Evolutionary conservation across 2,329 filamentous ascomycete genomes (phyloP).

Genomic region (Trichoderma aggressivum): DNA sequence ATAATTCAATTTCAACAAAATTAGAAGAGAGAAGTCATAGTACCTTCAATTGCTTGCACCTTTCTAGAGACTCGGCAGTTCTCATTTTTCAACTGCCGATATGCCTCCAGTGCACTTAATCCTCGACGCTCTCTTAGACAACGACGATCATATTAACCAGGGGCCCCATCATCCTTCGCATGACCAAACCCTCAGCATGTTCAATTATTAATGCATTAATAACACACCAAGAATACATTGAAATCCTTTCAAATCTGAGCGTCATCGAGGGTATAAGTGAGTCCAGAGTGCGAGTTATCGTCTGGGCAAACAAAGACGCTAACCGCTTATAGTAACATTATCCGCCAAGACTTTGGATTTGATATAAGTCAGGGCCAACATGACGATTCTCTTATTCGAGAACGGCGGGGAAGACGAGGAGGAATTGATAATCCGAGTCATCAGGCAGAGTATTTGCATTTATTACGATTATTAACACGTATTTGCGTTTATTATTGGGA

Average conservation of each 20-base stretch:
- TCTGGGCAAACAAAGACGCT: neutral
- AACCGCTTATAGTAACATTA: constrained; percentile 4
- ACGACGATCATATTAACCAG: neutral
- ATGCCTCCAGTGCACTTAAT: neutral
- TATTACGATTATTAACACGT: neutral
- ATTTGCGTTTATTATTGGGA: neutral
- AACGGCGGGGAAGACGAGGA: neutral
- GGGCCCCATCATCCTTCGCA: neutral
- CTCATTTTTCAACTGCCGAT: neutral
- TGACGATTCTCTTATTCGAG: neutral
- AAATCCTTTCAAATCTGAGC: neutral
- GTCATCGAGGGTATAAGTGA: neutral
- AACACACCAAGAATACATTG: neutral
- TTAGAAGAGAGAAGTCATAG: neutral
- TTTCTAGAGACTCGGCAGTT: neutral
- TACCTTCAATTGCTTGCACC: neutral
- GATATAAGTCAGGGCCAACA: neutral
- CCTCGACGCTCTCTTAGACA: neutral
- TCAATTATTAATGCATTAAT: constrained; percentile 1
- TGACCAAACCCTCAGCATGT: neutral
- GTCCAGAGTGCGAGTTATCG: neutral
- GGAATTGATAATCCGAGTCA: neutral
- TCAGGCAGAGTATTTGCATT: neutral
- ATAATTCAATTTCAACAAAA: neutral
- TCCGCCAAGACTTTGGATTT: constrained; percentile 1